Base-by-base conservation (phyloP, 2,329 filamentous ascomycete species). In the Rhexocercosporidium sp. region DNA sequence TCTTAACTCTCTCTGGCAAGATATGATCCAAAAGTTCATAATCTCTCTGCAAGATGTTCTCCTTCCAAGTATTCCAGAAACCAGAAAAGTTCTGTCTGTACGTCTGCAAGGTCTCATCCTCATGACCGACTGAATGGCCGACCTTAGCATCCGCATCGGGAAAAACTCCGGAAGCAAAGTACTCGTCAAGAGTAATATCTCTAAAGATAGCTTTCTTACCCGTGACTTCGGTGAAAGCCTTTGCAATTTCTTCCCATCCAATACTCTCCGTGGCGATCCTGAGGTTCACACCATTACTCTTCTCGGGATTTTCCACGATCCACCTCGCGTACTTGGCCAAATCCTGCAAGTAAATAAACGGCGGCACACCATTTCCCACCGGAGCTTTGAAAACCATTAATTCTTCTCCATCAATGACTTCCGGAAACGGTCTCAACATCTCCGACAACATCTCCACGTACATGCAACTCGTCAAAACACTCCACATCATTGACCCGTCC, bases 391-490 rank as follows among this genome's bases (percentile, higher is more conserved):
- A 74, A 11, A 69, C 61, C 7, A 67, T 53, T 1, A 62, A 47
- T 16, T 49, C 56, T 3, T 62, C 64, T 1, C 64, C 59, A 41
- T 75, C 70, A 0, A 57, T 29, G 12, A 66, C 66, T 3, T 65
- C 62, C 1, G 61, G 64, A 11, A 29, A 47, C 4, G 73, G 72
- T 14, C 61, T 54, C 16, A 74, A 66, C 7, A 73, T 27, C 61
- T 75, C 73, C 5, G 64, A 66, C 12, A 75, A 67, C 69, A 75
- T 74, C 16, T 78, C 75, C 60, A 77, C 71, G 53, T 78, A 78
- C n/a, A 74, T 70, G 9, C 75, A 72, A 18, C 74, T 77, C 2
- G 75, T 77, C 34, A 78, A 66, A 12, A 78, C 61, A 39, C 65
- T 71, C 68, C 69, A 71, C 47, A 11, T 69, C 72, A 69, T 74